Evolutionary conservation across 2,329 filamentous ascomycete genomes (phyloP), one percentile per base, ranked within the genome.

Genomic region (Cyanodermella asteris): DNA sequence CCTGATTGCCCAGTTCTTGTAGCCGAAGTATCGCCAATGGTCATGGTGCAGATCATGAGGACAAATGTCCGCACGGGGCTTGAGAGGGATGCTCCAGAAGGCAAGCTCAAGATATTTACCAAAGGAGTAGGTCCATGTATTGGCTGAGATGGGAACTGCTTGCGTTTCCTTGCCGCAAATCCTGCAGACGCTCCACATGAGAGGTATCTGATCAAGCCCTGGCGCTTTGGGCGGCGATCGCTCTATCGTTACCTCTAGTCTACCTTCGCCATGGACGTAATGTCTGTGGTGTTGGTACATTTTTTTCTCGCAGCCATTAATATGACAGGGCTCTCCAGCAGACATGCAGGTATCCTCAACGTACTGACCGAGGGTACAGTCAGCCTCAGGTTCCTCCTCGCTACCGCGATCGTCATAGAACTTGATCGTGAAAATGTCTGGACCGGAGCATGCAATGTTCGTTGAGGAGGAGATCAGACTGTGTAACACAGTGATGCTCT

Each of bases 151-250:
- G 16, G 73, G 71, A 36, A 77, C 75, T 23, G 82, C 71, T 19
- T 80, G 76, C 0, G 84, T 91, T 43, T 94, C 82, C 36, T 78
- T 78, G 26, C 77, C 72, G 46, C 90, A 97, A 16, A 77, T 61
- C 39, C 91, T 87, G 54, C 87, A 97, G 38, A 74, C 80, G 36
- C 80, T 94, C 90, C 90, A 97, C 80, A 97, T 93, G 29, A 82
- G 64, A 28, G 97, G 91, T 3, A 72, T 75, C 34, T 77, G 67
- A 44, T 65, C 61, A 47, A 71, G 50, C 1, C 67, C 61, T 31
- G 64, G 61, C 31, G 75, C 53, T 35, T 72, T 68, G 18, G 66
- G 61, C 22, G 71, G 59, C 33, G 70, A 71, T 16, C 69, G 72
- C 41, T 91, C 77, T 10, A 93, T 72, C 36, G 91, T 78, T 7